Evolutionary conservation across 2,329 filamentous ascomycete genomes (phyloP).

Genomic region (Calcarisporium arbuscula): DNA sequence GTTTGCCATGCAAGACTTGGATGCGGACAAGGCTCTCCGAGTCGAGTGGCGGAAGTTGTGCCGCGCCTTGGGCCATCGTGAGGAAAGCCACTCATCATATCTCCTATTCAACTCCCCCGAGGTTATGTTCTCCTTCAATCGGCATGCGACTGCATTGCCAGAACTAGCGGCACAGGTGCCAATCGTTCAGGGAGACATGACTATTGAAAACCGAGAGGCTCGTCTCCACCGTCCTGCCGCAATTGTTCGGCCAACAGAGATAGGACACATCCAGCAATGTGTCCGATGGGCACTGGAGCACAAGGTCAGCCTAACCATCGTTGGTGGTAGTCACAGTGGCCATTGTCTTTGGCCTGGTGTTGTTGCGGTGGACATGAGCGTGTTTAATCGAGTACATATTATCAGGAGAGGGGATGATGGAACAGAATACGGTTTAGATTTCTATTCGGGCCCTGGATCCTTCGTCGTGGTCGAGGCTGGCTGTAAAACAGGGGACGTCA

Average conservation of each 20-base stretch:
- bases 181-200: slow-evolving; percentile 15
- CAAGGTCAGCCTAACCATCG: slow-evolving; percentile 36
- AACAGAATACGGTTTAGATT: slow-evolving; percentile 11
- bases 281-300: slow-evolving; percentile 50
- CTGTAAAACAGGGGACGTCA: slow-evolving; percentile 49
- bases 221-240: slow-evolving; percentile 34
- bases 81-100: slow-evolving; percentile 25
- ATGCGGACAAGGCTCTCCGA: slow-evolving; percentile 23
- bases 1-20: slow-evolving; percentile 25
- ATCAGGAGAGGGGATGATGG: slow-evolving; percentile 16
- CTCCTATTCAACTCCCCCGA: slow-evolving; percentile 44
- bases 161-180: slow-evolving; percentile 38
- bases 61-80: slow-evolving; percentile 35
- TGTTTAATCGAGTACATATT: slow-evolving; percentile 46
- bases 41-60: slow-evolving; percentile 45
- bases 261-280: slow-evolving; percentile 47
- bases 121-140: slow-evolving; percentile 44
- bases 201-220: slow-evolving; percentile 48
- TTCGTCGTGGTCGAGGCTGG: slow-evolving; percentile 48
- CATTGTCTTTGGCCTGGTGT: slow-evolving; percentile 49
- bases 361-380: slow-evolving; percentile 52
- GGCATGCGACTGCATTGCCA: slow-evolving; percentile 33
- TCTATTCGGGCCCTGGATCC: slow-evolving; percentile 9
- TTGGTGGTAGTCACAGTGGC: slow-evolving; percentile 54
- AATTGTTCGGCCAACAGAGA: slow-evolving; percentile 37